Conservation (phyloP, 2,329 filamentous ascomycete species). For the Aspergillus pseudoterreus region DNA sequence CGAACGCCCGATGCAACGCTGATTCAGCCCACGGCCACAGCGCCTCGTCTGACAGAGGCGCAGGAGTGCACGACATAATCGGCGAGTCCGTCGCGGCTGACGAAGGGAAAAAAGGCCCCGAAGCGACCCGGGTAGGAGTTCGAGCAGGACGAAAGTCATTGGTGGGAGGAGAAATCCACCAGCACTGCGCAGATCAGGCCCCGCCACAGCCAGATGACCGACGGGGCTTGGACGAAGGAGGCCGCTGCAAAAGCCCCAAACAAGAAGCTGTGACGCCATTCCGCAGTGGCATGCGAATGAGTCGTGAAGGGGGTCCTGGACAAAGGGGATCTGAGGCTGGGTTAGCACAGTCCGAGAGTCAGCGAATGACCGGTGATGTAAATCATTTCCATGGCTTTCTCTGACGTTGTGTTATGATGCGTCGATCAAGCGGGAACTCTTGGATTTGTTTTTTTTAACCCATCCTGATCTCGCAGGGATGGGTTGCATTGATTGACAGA, state of each 20-base stretch:
- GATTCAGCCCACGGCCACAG: background rate
- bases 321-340: conserved; percentile 4
- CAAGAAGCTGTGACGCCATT: conserved; percentile 22
- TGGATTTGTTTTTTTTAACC: background rate
- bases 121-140: conserved; percentile 10
- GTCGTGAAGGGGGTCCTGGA: conserved; percentile 8
- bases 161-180: conserved; percentile 13
- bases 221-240: background rate
- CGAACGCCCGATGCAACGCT: background rate
- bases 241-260: conserved; percentile 19
- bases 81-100: background rate
- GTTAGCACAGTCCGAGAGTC: background rate
- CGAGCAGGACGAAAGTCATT: background rate
- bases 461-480: background rate
- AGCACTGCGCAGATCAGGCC: conserved; percentile 10
- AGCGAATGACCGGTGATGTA: conserved; percentile 11
- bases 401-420: background rate
- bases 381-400: conserved; percentile 5
- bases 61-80: no score
- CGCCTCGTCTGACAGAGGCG: background rate
- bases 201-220: conserved; percentile 6
- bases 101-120: conserved; percentile 8
- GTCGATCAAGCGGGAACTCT: background rate
- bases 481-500: background rate
- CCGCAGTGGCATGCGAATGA: conserved; percentile 11